Evolutionary conservation across 345 rosid species (phyloP), one percentile per base, ranked within the genome.

Genomic region (Excoecaria cochinchinensis): DNA sequence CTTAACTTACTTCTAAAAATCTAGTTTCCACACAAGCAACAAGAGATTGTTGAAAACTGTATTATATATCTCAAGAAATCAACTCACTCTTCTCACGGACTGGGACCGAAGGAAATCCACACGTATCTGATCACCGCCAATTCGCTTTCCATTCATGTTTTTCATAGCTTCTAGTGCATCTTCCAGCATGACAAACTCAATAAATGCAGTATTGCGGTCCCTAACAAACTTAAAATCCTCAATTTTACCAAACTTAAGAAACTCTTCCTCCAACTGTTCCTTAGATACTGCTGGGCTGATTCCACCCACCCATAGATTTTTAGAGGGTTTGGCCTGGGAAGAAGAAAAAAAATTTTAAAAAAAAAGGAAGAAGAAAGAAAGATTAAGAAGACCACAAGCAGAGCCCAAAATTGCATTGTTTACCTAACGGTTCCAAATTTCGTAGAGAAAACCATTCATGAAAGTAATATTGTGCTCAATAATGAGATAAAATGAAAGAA

Each of bases 251-350:
- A 91, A 91, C 74, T 86, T 93, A 11, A 71, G 78, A 81, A 93
- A 93, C 83, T 88, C 97, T 68, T 88, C 87, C 78, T 92, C 90
- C 65, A 93, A 74, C 58, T 87, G 87, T 71, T 89, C 93, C 73
- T 86, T 88, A 6, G 91, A 82, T 70, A 91, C 81, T 72, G 79
- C 72, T 24, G 87, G 80, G 87, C 92, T 84, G 73, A 95, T 86
- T 71, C 98, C 99, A 81, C 99, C 98, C 52, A 95, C 90, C 98
- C 98, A 93, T 9, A 93, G 83, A 76, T 87, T 81, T 83, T 89
- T 93, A 71, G 82, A 81, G 79, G 98, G 94, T 75, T 84, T 93
- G 70, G 97, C 97, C 99, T 95, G 89, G 62, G 80, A 78, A 71
- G 4, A 77, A 63, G 46, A 73, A 17, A 4, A n/a, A n/a, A n/a